Percentiles rank a stretch among this genome's conserved stretches.
phyloP scores from a whole-genome alignment of 768 basidiomycete genomes.

The Amanita exitialis region DNA sequence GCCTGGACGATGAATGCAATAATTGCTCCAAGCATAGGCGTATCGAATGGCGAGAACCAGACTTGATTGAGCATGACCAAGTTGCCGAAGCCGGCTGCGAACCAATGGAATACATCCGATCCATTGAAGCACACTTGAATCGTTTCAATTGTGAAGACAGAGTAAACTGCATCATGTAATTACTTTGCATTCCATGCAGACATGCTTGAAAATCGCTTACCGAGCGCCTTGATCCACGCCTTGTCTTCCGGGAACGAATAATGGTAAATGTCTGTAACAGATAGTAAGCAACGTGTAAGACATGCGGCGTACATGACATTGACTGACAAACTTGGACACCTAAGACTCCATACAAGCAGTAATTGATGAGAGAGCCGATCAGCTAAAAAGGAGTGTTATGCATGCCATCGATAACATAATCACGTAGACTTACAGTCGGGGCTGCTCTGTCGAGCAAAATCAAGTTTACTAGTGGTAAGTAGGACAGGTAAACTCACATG shows the following conservation, averaged over 20 bases:
- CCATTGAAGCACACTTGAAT: slow-evolving; percentile 7
- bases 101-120: slow-evolving; percentile 10
- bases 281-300: not conserved
- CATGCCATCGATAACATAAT: not conserved
- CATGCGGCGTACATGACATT: not conserved
- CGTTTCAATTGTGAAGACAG: slow-evolving; percentile 5
- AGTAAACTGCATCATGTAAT: slow-evolving; percentile 6
- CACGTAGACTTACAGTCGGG: not conserved
- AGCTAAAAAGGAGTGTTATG: not conserved
- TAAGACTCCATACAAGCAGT: slow-evolving; percentile 6
- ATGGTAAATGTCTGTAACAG: not conserved
- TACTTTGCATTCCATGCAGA: not conserved
- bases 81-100: slow-evolving; percentile 9
- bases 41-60: slow-evolving; percentile 6
- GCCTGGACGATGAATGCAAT: slow-evolving; percentile 9
- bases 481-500: not conserved
- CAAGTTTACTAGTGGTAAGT: not conserved
- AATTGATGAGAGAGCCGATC: slow-evolving; percentile 5
- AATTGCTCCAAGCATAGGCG: slow-evolving; percentile 9
- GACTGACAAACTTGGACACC: slow-evolving; percentile 4
- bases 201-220: not conserved
- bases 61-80: slow-evolving; percentile 2
- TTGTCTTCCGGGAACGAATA: not conserved
- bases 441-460: not conserved
- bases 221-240: not conserved